Evolutionary conservation across 306 rosid genomes (phyloP).

Genomic region (Acmispon strigosus): DNA sequence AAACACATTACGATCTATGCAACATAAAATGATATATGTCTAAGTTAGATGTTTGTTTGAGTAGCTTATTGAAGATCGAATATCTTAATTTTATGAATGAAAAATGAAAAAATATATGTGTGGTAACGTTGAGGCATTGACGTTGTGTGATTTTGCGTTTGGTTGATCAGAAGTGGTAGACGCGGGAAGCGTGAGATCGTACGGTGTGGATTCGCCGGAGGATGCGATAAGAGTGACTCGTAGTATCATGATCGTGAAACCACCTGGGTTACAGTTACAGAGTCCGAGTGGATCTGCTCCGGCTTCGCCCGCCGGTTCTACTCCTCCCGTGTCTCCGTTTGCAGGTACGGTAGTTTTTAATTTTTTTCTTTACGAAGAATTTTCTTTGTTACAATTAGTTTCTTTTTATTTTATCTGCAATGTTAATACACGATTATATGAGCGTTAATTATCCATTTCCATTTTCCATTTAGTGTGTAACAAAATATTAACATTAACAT

Average conservation of each 20-base stretch:
- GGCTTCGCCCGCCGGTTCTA: slow-evolving; percentile 76
- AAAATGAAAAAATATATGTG: neutral
- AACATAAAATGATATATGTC: no score
- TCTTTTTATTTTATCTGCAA: no score
- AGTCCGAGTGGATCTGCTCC: slow-evolving; percentile 69
- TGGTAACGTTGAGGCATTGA: neutral
- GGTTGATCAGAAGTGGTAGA: slow-evolving; percentile 45
- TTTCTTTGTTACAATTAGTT: no score
- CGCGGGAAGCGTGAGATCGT: slow-evolving; percentile 42
- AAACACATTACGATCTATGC: no score
- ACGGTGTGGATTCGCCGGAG: slow-evolving; percentile 40
- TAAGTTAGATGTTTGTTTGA: no score
- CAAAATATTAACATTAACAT: no score
- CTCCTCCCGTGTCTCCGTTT: slow-evolving; percentile 83
- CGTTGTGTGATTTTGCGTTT: neutral
- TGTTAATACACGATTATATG: no score
- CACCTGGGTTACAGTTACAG: slow-evolving; percentile 70
- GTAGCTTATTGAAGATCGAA: no score
- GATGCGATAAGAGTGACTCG: slow-evolving; percentile 59
- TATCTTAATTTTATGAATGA: neutral
- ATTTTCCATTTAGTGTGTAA: no score
- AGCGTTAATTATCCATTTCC: no score
- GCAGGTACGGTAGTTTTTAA: slow-evolving; percentile 51
- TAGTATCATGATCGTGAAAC: slow-evolving; percentile 84
- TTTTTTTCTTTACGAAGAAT: neutral